A percentile compares a stretch with the other conserved stretches of the same genome.
phyloP scores from a whole-genome alignment of 2,329 filamentous ascomycete genomes.

The Hymenoscyphus fraxineus region DNA sequence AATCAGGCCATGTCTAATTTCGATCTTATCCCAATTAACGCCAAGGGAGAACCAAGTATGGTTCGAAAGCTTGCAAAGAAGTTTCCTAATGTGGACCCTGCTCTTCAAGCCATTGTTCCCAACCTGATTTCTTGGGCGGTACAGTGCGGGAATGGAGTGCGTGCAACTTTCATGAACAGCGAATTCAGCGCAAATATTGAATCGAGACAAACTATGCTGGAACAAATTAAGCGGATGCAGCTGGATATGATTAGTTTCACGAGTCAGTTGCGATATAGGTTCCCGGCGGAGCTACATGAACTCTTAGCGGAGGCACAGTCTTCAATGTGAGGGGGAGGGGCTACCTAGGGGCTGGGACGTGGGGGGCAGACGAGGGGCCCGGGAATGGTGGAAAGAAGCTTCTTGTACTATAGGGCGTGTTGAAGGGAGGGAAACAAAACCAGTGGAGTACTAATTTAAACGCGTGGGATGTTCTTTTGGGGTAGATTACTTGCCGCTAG shows the following conservation, averaged over 20 bases:
- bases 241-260: conserved; percentile 93
- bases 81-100: conserved; percentile 73
- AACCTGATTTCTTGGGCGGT: conserved; percentile 94
- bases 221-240: conserved; percentile 72
- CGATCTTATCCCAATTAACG: conserved; percentile 75
- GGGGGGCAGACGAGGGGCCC: neutral
- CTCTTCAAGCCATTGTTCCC: conserved; percentile 84
- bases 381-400: neutral
- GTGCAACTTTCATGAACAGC: conserved; percentile 64
- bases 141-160: conserved; percentile 75
- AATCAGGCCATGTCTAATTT: conserved; percentile 66
- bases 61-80: conserved; percentile 78
- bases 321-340: conserved; percentile 17
- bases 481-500: neutral
- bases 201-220: conserved; percentile 60
- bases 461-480: conserved; percentile 1
- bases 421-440: neutral
- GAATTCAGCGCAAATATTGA: conserved; percentile 72
- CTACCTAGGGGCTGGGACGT: neutral
- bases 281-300: conserved; percentile 85
- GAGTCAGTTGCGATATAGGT: conserved; percentile 83
- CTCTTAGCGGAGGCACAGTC: conserved; percentile 68
- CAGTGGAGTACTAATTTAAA: conserved; percentile 1
- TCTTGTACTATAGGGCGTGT: conserved; percentile 1
- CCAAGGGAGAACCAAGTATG: conserved; percentile 67